Conservation (phyloP, 106 monocot genomes). For the Allium cepa region DNA sequence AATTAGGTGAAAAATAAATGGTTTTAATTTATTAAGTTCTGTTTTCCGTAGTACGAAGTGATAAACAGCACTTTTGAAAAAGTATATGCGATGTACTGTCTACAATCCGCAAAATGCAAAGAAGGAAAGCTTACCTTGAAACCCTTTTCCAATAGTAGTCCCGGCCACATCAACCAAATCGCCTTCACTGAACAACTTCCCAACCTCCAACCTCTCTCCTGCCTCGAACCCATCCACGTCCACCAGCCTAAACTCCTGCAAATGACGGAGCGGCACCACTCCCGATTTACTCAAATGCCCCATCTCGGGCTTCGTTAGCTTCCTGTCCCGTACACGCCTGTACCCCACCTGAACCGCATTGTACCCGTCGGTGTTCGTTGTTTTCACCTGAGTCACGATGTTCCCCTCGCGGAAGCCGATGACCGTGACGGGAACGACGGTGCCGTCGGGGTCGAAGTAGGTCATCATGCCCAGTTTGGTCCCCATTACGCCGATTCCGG, state of each 20-base stretch:
- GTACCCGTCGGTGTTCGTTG: slow-evolving; percentile 84
- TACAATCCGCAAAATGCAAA: too few species aligned
- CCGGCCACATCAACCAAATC: slow-evolving; percentile 92
- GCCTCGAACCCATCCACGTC: slow-evolving; percentile 73
- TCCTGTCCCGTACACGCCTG: slow-evolving; percentile 73
- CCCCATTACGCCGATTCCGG: slow-evolving; percentile 87
- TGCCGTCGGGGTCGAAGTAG: slow-evolving; percentile 75
- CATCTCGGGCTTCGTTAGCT: slow-evolving; percentile 84
- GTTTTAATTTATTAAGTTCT: too few species aligned
- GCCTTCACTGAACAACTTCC: slow-evolving; percentile 82
- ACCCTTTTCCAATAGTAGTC: slow-evolving; percentile 85
- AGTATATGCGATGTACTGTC: too few species aligned
- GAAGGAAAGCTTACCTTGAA: slow-evolving; percentile 54
- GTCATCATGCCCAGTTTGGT: slow-evolving; percentile 98
- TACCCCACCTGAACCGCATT: slow-evolving; percentile 92
- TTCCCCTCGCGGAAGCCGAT: slow-evolving; percentile 96
- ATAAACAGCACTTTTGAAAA: too few species aligned
- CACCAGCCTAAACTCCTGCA: slow-evolving; percentile 84
- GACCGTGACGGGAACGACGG: slow-evolving; percentile 88
- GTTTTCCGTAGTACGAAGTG: too few species aligned
- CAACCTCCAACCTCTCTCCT: slow-evolving; percentile 56
- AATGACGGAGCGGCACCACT: slow-evolving; percentile 69
- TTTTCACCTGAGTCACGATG: slow-evolving; percentile 96
- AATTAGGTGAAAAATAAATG: too few species aligned
- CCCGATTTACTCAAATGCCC: slow-evolving; percentile 89